phyloP scores from a whole-genome alignment of 2,329 filamentous ascomycete species.

The Metarhizium anisopliae region DNA sequence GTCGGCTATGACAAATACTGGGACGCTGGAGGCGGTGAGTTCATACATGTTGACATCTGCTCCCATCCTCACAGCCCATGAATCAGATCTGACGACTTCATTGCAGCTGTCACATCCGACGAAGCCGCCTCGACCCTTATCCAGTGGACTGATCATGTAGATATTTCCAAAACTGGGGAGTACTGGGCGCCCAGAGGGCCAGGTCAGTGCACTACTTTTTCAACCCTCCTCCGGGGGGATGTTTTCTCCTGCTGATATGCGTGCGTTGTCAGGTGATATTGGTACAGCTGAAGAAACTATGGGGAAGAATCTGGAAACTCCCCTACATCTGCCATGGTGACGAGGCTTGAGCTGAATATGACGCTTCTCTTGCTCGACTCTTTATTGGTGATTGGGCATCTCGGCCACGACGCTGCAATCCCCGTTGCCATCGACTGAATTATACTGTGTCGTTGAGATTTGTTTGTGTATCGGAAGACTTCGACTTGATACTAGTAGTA shows the following conservation, averaged over 20 bases:
- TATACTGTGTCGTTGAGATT: not conserved
- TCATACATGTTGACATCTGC: not conserved
- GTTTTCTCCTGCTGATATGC: not conserved
- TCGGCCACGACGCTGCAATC: not conserved
- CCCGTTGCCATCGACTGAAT: not conserved
- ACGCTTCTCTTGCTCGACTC: not conserved
- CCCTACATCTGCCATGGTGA: conserved; percentile 59
- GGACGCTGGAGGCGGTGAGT: conserved; percentile 54
- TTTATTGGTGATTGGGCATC: not conserved
- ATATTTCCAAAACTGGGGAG: conserved; percentile 57
- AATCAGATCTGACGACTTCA: not conserved
- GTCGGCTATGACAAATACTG: conserved; percentile 69
- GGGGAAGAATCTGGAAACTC: conserved; percentile 52
- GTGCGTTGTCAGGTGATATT: conserved; percentile 45
- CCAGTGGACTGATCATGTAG: conserved; percentile 53
- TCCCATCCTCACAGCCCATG: not conserved
- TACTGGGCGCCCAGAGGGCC: conserved; percentile 67
- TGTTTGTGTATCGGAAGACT: not conserved
- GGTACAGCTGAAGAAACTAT: conserved; percentile 57
- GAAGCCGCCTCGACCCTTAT: conserved; percentile 54
- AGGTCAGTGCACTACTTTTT: conserved; percentile 33
- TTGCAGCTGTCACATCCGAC: conserved; percentile 55
- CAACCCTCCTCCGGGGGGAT: not conserved
- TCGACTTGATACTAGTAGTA: not conserved
- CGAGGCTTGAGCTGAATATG: not conserved